phyloP scores from a whole-genome alignment of 202 grass and related monocot genomes.

The Zizania palustris region DNA sequence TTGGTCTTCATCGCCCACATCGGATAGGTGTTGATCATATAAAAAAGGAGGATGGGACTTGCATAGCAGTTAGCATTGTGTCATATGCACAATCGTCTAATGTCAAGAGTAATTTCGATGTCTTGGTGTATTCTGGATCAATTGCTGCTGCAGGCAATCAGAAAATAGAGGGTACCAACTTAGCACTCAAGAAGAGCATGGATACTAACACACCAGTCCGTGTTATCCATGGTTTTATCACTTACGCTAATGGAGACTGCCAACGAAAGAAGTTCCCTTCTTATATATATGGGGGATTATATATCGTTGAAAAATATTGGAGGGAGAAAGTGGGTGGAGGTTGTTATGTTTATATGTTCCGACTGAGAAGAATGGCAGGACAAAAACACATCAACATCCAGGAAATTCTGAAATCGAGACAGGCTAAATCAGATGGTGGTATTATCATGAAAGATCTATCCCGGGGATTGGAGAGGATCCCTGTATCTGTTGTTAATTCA shows the following conservation, averaged over 20 bases:
- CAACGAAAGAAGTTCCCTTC: neutral
- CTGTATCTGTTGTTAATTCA: constrained; percentile 71
- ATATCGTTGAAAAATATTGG: constrained; percentile 77
- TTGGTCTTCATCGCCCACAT: constrained; percentile 71
- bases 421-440: constrained; percentile 36
- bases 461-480: constrained; percentile 69
- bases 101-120: constrained; percentile 64
- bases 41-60: constrained; percentile 47
- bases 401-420: constrained; percentile 52
- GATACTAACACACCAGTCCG: constrained; percentile 75
- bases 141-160: constrained; percentile 35
- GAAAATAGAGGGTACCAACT: constrained; percentile 65
- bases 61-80: constrained; percentile 69
- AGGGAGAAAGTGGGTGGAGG: constrained; percentile 53
- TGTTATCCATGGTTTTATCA: constrained; percentile 63
- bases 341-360: constrained; percentile 61
- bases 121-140: constrained; percentile 66
- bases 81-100: constrained; percentile 48
- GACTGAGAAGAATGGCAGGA: constrained; percentile 62
- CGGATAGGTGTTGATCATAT: constrained; percentile 59
- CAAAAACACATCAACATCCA: constrained; percentile 63
- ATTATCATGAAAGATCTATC: constrained; percentile 74
- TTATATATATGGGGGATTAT: constrained; percentile 86
- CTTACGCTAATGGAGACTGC: constrained; percentile 18
- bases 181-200: constrained; percentile 80